Base-by-base conservation (phyloP, 176 grass and related monocot genomes). In the Aegilops bicornis region DNA sequence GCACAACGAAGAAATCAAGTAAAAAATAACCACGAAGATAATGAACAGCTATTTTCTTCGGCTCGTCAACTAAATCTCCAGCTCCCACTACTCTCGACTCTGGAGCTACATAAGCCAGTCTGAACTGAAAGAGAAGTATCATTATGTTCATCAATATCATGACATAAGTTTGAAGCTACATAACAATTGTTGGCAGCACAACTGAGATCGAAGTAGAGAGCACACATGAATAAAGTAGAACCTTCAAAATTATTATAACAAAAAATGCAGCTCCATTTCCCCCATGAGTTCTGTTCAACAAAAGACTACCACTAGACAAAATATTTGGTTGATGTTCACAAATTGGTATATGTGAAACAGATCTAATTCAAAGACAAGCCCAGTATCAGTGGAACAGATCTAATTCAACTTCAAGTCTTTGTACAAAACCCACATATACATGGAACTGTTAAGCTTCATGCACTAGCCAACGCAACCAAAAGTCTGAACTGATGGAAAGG, bases 21-120 rank as follows among this genome's bases (percentile, higher is more conserved):
- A 92, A 85, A 76, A 98, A 98, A 86, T 92, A 94, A 81, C 96
- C 90, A 82, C 60, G 65, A 50, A 98, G 85, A 88, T 98, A 98
- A 91, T 90, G 77, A 40, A 87, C 71, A 86, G 88, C 96, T 85
- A 98, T 92, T 96, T 94, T 96, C 71, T 81, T 94, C 77, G 92
- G 96, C n/a, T 92, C 83, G 6, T 92, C 88, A 83, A 98, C 96
- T 84, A 98, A 85, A 86, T 98, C 96, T 83, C 96, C 92, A 67
- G 93, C 91, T 63, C 93, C 93, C 47, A 98, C 91, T 62, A 96
- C 96, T 81, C 93, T 92, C 30, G 96, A 96, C 79, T 98, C 92
- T 52, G 96, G 96, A 76, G 93, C 93, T 82, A 98, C 90, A 91
- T 96, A 98, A 82, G 97, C 94, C 69, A 98, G 45, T 77, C 97